Percentiles rank a stretch among this genome's conserved stretches.
Conservation (phyloP, 179 eudicot species). For the Gypsophila paniculata region DNA sequence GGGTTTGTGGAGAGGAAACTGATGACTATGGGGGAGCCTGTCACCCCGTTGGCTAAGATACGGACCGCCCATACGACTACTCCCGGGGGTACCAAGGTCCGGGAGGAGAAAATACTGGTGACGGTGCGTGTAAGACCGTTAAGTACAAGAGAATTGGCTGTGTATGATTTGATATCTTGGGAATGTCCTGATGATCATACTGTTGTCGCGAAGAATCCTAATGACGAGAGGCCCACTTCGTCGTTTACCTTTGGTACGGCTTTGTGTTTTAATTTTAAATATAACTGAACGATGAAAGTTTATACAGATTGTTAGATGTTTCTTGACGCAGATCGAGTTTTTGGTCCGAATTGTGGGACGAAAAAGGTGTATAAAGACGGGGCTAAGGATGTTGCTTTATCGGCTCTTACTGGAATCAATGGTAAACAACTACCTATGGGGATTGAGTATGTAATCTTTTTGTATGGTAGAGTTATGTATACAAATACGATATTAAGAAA, state of each 20-base stretch:
- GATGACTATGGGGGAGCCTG: conserved; percentile 35
- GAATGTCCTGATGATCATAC: conserved; percentile 68
- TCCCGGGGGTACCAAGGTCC: conserved; percentile 55
- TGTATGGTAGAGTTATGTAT: background rate
- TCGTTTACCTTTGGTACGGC: conserved; percentile 71
- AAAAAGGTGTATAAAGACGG: conserved; percentile 77
- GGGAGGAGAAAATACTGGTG: conserved; percentile 82
- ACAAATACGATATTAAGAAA: background rate
- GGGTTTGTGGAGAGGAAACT: conserved; percentile 16
- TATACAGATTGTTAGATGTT: background rate
- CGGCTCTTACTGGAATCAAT: conserved; percentile 89
- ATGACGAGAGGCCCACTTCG: conserved; percentile 55
- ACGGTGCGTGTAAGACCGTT: conserved; percentile 92
- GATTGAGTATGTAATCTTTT: background rate
- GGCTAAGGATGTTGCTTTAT: conserved; percentile 91
- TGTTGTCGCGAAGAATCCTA: conserved; percentile 57
- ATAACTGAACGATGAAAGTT: background rate
- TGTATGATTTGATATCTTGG: conserved; percentile 89
- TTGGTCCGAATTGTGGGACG: conserved; percentile 61
- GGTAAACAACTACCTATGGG: conserved; percentile 36
- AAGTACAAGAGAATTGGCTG: conserved; percentile 67
- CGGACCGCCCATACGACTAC: conserved; percentile 45
- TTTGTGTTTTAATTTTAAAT: background rate
- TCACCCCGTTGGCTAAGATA: conserved; percentile 70
- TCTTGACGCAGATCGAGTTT: conserved; percentile 67